Conservation (phyloP, 2,329 filamentous ascomycete species). For the Fusarium verticillioides region DNA sequence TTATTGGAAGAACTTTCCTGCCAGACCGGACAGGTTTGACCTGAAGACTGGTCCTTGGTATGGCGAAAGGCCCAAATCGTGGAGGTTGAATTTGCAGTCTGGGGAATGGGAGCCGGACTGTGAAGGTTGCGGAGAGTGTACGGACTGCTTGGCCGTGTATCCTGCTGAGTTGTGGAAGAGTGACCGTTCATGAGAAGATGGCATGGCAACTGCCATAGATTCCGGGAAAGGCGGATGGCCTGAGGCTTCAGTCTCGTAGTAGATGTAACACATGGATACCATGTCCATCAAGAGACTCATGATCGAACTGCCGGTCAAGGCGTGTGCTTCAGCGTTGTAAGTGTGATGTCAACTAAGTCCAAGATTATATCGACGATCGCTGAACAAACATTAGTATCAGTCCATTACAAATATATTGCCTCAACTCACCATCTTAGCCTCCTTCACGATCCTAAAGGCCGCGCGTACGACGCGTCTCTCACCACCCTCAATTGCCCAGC, state of each 20-base stretch:
- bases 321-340: neutral
- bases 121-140: conserved; percentile 26
- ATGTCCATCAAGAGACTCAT: neutral
- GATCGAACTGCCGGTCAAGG: neutral
- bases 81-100: conserved; percentile 5
- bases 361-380: neutral
- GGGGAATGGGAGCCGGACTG: conserved; percentile 29
- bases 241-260: neutral
- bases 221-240: neutral
- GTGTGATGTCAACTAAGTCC: too few relatives aligned
- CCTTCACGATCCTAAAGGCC: conserved; percentile 5
- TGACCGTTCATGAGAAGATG: neutral
- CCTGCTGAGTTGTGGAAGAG: conserved; percentile 23
- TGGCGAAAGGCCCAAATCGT: conserved; percentile 19
- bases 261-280: neutral
- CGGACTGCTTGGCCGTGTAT: conserved; percentile 24
- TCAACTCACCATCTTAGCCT: neutral
- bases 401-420: neutral
- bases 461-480: conserved; percentile 24
- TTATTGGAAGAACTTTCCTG: conserved; percentile 28
- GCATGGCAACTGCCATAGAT: too few relatives aligned
- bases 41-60: conserved; percentile 15
- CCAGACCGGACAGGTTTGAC: conserved; percentile 23
- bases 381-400: neutral
- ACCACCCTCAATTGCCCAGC: neutral